These are phyloP conservation scores for Moesziomyces sp. DNA, from an alignment of 1,284 basidiomycete genomes.

Conservation along the genomic window DNA sequence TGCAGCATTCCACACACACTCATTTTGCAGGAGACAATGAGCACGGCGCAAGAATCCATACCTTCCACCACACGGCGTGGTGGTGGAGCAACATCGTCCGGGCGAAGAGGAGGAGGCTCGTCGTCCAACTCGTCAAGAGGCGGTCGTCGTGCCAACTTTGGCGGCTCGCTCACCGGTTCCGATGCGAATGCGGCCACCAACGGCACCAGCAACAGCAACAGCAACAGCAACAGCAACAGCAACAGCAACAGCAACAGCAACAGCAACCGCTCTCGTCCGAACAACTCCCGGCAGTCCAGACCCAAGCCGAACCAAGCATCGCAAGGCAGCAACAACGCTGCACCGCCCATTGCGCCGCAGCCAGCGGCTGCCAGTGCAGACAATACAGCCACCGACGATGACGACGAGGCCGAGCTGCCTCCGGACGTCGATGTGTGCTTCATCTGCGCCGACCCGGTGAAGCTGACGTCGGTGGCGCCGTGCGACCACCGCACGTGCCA, in stretches of 20 bases:
- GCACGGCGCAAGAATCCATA: constrained; percentile 18
- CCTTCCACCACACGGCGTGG: constrained; percentile 11
- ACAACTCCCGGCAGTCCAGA: constrained; percentile 7
- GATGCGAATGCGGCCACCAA: not conserved
- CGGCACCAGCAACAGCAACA: constrained; percentile 1
- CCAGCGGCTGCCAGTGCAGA: not conserved
- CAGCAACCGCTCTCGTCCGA: constrained; percentile 8
- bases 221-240: no score
- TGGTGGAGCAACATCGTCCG: constrained; percentile 8
- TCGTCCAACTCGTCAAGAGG: constrained; percentile 16
- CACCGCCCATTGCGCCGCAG: not conserved
- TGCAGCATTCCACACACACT: not conserved
- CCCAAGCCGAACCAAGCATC: not conserved
- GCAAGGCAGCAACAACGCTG: not conserved
- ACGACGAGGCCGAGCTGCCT: constrained; percentile 69
- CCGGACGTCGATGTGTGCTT: constrained; percentile 76
- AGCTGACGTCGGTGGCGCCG: constrained; percentile 85
- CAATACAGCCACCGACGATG: constrained; percentile 1
- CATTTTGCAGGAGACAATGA: constrained; percentile 1
- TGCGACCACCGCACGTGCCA: constrained; percentile 95
- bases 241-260: not conserved
- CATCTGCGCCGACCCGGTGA: constrained; percentile 95
- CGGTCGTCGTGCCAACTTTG: constrained; percentile 51
- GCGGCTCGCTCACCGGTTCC: constrained; percentile 37
- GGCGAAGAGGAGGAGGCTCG: constrained; percentile 8